Conservation (phyloP, 371 early-diverging fungal genomes). For the Mortierella polycephala region DNA sequence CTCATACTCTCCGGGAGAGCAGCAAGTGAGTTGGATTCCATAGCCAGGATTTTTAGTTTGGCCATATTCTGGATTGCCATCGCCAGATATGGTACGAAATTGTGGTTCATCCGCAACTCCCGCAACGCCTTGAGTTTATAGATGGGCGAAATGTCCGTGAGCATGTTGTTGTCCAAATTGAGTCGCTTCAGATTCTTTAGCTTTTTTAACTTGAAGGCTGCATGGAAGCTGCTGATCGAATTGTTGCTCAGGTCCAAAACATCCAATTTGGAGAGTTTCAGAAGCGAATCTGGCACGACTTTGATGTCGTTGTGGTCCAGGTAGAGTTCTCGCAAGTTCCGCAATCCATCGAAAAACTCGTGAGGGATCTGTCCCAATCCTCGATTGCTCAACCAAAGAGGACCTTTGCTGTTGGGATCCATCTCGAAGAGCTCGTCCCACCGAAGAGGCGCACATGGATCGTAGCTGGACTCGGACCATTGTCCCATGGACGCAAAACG, state of each 20-base stretch:
- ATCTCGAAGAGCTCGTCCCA: conserved; percentile 55
- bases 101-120: conserved; percentile 53
- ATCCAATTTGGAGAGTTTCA: conserved; percentile 60
- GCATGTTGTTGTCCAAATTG: conserved; percentile 56
- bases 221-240: conserved; percentile 56
- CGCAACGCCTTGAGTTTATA: conserved; percentile 66
- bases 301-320: conserved; percentile 56
- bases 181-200: conserved; percentile 53
- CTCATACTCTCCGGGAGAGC: conserved; percentile 56
- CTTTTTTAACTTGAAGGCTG: conserved; percentile 56
- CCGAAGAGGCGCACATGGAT: conserved; percentile 47
- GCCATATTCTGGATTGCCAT: conserved; percentile 59
- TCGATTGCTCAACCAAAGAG: conserved; percentile 45
- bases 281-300: conserved; percentile 53
- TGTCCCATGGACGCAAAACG: conserved; percentile 26
- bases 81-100: conserved; percentile 46
- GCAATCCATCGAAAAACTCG: conserved; percentile 56
- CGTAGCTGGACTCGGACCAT: conserved; percentile 53
- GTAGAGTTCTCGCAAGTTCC: conserved; percentile 52
- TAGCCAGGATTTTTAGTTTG: conserved; percentile 59
- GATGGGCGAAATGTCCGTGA: conserved; percentile 55
- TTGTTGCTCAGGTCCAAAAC: conserved; percentile 62
- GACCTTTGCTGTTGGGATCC: conserved; percentile 53
- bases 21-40: conserved; percentile 62
- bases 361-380: conserved; percentile 53